A percentile compares a stretch with the other conserved stretches of the same genome.
Evolutionary conservation across 192 early-diverging fungal species (phyloP).

Genomic region (Allomyces macrogynus): DNA sequence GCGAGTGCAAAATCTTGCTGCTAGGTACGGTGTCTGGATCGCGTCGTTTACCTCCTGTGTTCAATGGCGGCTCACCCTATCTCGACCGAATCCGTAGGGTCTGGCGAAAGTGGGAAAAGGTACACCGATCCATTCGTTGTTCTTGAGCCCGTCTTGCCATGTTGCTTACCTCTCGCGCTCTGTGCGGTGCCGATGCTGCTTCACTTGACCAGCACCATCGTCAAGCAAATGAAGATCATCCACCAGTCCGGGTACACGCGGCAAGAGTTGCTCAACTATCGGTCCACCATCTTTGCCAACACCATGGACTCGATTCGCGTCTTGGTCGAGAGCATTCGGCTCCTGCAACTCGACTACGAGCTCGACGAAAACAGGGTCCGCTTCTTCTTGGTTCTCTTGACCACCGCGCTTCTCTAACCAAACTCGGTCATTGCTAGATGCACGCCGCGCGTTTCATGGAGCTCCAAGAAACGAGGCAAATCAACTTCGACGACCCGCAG

Average conservation of each 20-base stretch:
- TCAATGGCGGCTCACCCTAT: too few species aligned
- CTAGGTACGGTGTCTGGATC: not conserved
- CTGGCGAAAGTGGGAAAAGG: constrained; percentile 27
- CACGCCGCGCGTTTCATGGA: not conserved
- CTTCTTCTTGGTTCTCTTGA: too few species aligned
- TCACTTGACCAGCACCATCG: too few species aligned
- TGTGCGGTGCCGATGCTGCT: too few species aligned
- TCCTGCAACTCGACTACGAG: too few species aligned
- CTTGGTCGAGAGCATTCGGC: constrained; percentile 68
- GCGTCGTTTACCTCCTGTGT: too few species aligned
- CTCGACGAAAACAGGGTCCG: too few species aligned
- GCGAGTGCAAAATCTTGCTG: not conserved
- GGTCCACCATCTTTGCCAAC: constrained; percentile 90
- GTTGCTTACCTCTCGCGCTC: too few species aligned
- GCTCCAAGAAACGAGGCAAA: not conserved
- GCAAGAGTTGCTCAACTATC: constrained; percentile 81
- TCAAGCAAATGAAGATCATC: constrained; percentile 89
- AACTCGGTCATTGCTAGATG: not conserved
- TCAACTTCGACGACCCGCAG: not conserved
- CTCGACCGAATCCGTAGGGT: constrained; percentile 1
- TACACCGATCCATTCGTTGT: constrained; percentile 17
- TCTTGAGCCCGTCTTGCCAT: too few species aligned
- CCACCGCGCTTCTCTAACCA: too few species aligned
- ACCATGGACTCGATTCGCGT: constrained; percentile 91
- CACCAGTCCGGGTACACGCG: constrained; percentile 81